Evolutionary conservation across 768 basidiomycete genomes (phyloP).

Genomic region (Trametopsis cervina): DNA sequence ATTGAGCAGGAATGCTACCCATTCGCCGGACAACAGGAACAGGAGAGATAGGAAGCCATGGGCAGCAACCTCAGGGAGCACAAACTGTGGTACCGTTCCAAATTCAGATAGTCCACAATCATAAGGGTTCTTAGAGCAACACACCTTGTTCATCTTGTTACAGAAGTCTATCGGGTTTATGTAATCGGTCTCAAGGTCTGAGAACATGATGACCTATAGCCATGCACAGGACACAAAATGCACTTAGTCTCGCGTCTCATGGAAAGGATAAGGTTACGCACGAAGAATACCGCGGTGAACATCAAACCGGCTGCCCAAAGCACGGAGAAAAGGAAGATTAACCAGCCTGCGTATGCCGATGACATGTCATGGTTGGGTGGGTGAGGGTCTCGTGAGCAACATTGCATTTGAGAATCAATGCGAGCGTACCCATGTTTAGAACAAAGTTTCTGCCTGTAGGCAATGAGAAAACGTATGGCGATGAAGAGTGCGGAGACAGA

Average conservation of each 20-base stretch:
- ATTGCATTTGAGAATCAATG: too few species aligned
- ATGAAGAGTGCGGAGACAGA: too few species aligned
- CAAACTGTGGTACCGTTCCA: constrained; percentile 54
- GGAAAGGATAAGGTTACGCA: constrained; percentile 37
- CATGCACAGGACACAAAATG: constrained; percentile 16
- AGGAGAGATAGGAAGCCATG: constrained; percentile 87
- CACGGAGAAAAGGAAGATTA: constrained; percentile 88
- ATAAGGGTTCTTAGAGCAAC: constrained; percentile 16
- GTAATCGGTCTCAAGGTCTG: constrained; percentile 98
- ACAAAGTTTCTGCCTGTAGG: too few species aligned
- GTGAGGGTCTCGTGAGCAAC: too few species aligned
- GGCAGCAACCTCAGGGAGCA: constrained; percentile 90
- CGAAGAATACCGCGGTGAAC: constrained; percentile 99
- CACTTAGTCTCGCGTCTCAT: constrained; percentile 91
- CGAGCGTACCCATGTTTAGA: too few species aligned
- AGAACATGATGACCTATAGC: constrained; percentile 98
- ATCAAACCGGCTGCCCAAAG: constrained; percentile 91
- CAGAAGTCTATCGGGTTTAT: constrained; percentile 99
- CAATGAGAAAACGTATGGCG: too few species aligned
- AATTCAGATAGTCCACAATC: not conserved
- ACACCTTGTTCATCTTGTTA: constrained; percentile 96
- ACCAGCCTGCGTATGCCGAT: constrained; percentile 88
- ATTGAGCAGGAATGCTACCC: constrained; percentile 88
- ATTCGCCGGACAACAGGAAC: constrained; percentile 93
- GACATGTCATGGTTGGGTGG: too few species aligned